Percentiles rank a stretch among this genome's conserved stretches.
Evolutionary conservation across 257 asterid genomes (phyloP).

Genomic region (Asclepias syriaca): DNA sequence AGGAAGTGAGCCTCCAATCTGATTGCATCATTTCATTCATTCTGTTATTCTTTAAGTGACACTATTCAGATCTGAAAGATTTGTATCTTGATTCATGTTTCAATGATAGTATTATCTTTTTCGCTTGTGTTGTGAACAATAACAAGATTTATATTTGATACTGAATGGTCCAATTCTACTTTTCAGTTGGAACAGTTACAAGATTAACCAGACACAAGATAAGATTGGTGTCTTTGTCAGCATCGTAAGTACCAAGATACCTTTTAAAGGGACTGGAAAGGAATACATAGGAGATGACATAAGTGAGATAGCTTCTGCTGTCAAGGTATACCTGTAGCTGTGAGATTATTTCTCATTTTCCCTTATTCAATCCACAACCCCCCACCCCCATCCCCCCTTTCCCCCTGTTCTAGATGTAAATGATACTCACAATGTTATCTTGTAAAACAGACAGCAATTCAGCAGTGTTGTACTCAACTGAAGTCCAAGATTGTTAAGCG

Average conservation of each 20-base stretch:
- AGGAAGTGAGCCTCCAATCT: neutral
- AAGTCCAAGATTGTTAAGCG: slow-evolving; percentile 78
- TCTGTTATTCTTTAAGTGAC: neutral
- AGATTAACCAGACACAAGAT: slow-evolving; percentile 90
- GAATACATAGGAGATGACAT: slow-evolving; percentile 95
- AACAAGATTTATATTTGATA: neutral
- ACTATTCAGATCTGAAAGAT: neutral
- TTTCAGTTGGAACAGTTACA: slow-evolving; percentile 86
- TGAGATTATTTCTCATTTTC: neutral
- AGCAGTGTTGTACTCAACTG: slow-evolving; percentile 75
- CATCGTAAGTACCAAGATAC: slow-evolving; percentile 91
- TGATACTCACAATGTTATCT: slow-evolving; percentile 21
- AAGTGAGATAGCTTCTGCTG: slow-evolving; percentile 88
- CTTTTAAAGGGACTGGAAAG: slow-evolving; percentile 93
- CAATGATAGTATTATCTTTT: neutral
- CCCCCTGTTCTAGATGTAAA: neutral
- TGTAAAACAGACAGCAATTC: slow-evolving; percentile 60
- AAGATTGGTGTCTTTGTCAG: slow-evolving; percentile 87
- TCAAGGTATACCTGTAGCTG: slow-evolving; percentile 47
- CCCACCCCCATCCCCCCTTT: neutral
- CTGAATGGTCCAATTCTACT: slow-evolving; percentile 9
- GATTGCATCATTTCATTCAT: neutral
- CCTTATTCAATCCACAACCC: neutral
- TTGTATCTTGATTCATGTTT: neutral
- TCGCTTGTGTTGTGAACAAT: neutral